These are phyloP conservation scores for Xerocomus nothofagi DNA, from an alignment of 1,284 basidiomycete species.

Conservation along the genomic window DNA sequence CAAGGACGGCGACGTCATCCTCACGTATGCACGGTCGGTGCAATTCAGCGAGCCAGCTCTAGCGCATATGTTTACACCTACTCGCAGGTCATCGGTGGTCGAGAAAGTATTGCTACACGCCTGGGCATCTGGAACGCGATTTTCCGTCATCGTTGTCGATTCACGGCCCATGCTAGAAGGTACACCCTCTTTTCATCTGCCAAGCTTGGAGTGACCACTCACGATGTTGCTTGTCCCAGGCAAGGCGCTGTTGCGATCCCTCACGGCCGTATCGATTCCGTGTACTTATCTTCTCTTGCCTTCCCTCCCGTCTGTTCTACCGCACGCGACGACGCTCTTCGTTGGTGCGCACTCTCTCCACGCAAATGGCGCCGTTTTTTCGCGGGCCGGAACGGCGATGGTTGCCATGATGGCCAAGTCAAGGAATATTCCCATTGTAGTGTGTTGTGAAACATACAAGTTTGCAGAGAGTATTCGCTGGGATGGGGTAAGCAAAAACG, in stretches of 20 bases:
- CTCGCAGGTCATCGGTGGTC: conserved; percentile 84
- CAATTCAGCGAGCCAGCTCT: not conserved
- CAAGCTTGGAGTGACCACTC: conserved; percentile 1
- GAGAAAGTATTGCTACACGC: conserved; percentile 88
- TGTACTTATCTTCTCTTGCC: conserved; percentile 93
- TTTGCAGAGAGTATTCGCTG: conserved; percentile 92
- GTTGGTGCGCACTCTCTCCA: conserved; percentile 94
- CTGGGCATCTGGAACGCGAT: conserved; percentile 68
- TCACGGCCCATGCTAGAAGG: conserved; percentile 93
- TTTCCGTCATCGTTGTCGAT: conserved; percentile 94
- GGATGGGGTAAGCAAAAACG: conserved; percentile 96
- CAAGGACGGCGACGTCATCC: conserved; percentile 87
- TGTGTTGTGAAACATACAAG: conserved; percentile 99
- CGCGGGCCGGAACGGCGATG: conserved; percentile 91
- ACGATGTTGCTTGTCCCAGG: conserved; percentile 46
- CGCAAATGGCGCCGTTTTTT: conserved; percentile 93
- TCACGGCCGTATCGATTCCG: conserved; percentile 75
- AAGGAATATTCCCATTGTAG: conserved; percentile 89
- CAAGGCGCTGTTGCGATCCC: conserved; percentile 72
- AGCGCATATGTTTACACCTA: conserved; percentile 12
- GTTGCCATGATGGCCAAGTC: conserved; percentile 96
- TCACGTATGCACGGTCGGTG: conserved; percentile 86
- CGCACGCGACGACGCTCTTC: conserved; percentile 79
- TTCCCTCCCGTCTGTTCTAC: conserved; percentile 83
- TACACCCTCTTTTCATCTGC: conserved; percentile 27